phyloP scores from a whole-genome alignment of 169 alveolate species.

The Plasmodium billcollinsi region DNA sequence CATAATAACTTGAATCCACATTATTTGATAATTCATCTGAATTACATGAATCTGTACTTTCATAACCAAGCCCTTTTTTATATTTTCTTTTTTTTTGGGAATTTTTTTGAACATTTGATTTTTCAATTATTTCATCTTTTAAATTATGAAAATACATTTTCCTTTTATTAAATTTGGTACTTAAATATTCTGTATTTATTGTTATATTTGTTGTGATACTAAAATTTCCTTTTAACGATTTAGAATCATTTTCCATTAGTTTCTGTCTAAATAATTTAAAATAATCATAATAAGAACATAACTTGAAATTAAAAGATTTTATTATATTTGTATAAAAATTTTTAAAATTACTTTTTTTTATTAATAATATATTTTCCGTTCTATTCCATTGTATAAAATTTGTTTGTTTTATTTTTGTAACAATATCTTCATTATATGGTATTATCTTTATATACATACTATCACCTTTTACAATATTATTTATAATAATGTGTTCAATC shows the following conservation, averaged over 20 bases:
- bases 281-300: slow-evolving; percentile 60
- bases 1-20: slow-evolving; percentile 72
- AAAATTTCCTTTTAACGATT: neutral
- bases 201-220: slow-evolving; percentile 8
- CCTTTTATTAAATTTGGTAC: slow-evolving; percentile 22
- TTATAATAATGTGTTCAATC: slow-evolving; percentile 54
- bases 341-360: slow-evolving; percentile 35
- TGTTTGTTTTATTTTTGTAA: slow-evolving; percentile 35
- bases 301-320: slow-evolving; percentile 31
- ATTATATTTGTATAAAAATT: slow-evolving; percentile 33
- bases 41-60: slow-evolving; percentile 42
- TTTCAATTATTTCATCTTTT: neutral
- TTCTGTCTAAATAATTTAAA: slow-evolving; percentile 28
- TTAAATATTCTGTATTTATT: neutral
- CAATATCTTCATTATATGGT: slow-evolving; percentile 52
- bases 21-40: slow-evolving; percentile 58
- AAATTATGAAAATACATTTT: neutral
- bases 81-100: slow-evolving; percentile 1
- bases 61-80: slow-evolving; percentile 10
- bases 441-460: slow-evolving; percentile 32
- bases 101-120: neutral
- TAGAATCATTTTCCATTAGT: slow-evolving; percentile 12
- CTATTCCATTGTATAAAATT: slow-evolving; percentile 62
- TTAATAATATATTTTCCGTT: slow-evolving; percentile 42
- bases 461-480: slow-evolving; percentile 30